Percentiles rank a stretch among this genome's conserved stretches.
These are phyloP conservation scores for Sinapis alba DNA, from an alignment of 441 rosid species.

Conservation along the genomic window DNA sequence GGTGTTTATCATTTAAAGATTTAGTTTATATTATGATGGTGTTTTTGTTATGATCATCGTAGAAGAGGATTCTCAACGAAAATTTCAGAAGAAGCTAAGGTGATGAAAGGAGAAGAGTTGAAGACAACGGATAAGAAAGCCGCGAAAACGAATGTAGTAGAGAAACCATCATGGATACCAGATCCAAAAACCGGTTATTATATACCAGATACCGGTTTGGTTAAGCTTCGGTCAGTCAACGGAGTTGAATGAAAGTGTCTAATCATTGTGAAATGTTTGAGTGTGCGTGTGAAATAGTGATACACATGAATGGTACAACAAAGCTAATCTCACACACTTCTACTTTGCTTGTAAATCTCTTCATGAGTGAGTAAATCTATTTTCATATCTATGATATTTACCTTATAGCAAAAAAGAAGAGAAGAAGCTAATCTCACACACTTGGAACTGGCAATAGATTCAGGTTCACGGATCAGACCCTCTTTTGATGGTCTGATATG, in stretches of 20 bases:
- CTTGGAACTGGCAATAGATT: too few species aligned
- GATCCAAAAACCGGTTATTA: slow-evolving; percentile 8
- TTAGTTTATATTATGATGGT: background rate
- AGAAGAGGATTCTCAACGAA: slow-evolving; percentile 12
- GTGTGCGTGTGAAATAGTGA: too few species aligned
- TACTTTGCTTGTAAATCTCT: too few species aligned
- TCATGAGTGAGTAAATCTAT: too few species aligned
- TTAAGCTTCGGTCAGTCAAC: background rate
- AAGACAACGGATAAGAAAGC: background rate
- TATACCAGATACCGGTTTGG: slow-evolving; percentile 9
- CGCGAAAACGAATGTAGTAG: background rate
- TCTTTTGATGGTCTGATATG: too few species aligned
- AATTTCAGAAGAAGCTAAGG: background rate
- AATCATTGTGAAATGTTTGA: too few species aligned
- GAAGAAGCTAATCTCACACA: too few species aligned
- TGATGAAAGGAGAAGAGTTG: slow-evolving; percentile 6
- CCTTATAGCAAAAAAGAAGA: too few species aligned
- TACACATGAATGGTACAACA: too few species aligned
- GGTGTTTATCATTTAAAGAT: background rate
- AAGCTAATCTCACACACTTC: too few species aligned
- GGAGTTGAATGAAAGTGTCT: background rate
- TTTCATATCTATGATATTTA: too few species aligned
- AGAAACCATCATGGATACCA: slow-evolving; percentile 11
- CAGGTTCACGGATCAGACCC: too few species aligned
- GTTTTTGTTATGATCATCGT: background rate